Evolutionary conservation across 176 grass and related monocot species (phyloP), one percentile per base, ranked within the genome.

Genomic region (Chloris gayana): DNA sequence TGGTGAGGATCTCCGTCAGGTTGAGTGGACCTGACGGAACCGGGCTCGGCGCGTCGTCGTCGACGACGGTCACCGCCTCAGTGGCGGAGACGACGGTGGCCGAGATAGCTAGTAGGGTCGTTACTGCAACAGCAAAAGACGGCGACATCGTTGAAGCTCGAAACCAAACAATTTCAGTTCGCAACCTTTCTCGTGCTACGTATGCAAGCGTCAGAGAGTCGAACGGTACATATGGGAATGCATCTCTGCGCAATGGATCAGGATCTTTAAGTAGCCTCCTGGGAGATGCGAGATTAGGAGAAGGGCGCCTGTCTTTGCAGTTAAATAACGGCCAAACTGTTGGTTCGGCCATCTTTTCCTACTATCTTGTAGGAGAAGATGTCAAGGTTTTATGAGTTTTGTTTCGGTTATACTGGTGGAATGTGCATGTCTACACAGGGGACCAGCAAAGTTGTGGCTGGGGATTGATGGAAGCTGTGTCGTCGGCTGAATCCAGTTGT

Each of bases 1-100:
- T 87, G 12, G 4, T 4, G 35, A 37, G 35, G 35, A 37, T 37
- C 29, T 80, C 14, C 15, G 47, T 18, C 9, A 50, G 35, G 35
- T 37, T 37, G 35, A 37, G 35, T 37, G 35, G 35, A 37, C 35
- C 35, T 37, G 35, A 14, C 12, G 88, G 62, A 10, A 66, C 68
- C 0, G 83, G 88, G 27, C 78, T 82, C 10, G 83, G 78, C 4
- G 83, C 83, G 19, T 72, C 71, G 22, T 31, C 82, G 11, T 49
- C 59, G 22, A 49, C 70, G 0, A 7, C 37, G 18, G 14, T 14
- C 26, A 31, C 63, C 14, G 60, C 56, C 50, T 8, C 50, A 4
- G 60, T 69, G 29, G 33, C 7, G 35, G 35, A 37, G 35, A 37
- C 35, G 35, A 37, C 7, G 35, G n/a, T n/a, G n/a, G n/a, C n/a